Conservation (phyloP, 2,329 filamentous ascomycete genomes). For the Alternaria infectoria region DNA sequence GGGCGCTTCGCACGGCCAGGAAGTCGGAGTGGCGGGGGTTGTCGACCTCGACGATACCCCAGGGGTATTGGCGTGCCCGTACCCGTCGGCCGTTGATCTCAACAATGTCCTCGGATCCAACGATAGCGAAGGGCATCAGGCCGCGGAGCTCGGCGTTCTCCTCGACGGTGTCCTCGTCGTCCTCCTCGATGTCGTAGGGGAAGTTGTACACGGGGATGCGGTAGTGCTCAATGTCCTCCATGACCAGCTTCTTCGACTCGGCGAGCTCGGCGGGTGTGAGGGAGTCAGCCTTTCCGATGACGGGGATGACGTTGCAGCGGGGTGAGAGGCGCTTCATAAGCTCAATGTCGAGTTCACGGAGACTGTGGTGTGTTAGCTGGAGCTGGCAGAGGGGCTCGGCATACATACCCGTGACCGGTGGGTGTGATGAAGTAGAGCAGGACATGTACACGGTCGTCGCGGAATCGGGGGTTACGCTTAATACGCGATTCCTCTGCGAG, state of each 20-base stretch:
- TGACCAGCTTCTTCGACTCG: slow-evolving; percentile 99
- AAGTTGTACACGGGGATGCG: slow-evolving; percentile 99
- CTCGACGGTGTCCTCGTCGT: slow-evolving; percentile 98
- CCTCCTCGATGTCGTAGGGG: slow-evolving; percentile 99
- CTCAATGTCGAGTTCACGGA: slow-evolving; percentile 98
- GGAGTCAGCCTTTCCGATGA: slow-evolving; percentile 97
- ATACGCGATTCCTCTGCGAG: slow-evolving; percentile 99
- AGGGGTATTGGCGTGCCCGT: slow-evolving; percentile 95
- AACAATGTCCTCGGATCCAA: slow-evolving; percentile 93
- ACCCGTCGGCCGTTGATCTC: slow-evolving; percentile 93
- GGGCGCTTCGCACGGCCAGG: slow-evolving; percentile 92
- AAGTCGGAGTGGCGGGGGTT: slow-evolving; percentile 99
- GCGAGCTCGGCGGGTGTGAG: slow-evolving; percentile 95
- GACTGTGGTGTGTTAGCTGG: slow-evolving; percentile 59
- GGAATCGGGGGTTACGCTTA: slow-evolving; percentile 99
- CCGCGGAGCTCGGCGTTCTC: slow-evolving; percentile 97
- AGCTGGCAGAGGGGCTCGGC: background rate
- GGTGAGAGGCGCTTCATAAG: slow-evolving; percentile 99
- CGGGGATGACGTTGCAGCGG: slow-evolving; percentile 97
- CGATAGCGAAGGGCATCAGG: slow-evolving; percentile 98
- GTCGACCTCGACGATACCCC: slow-evolving; percentile 98
- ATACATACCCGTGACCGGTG: slow-evolving; percentile 84
- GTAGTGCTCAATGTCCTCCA: slow-evolving; percentile 99
- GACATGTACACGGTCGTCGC: slow-evolving; percentile 97
- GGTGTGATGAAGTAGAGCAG: slow-evolving; percentile 99